Percentiles rank a stretch among this genome's conserved stretches.
These are phyloP conservation scores for Penicillium decumbens DNA, from an alignment of 2,329 filamentous ascomycete genomes.

Conservation along the genomic window DNA sequence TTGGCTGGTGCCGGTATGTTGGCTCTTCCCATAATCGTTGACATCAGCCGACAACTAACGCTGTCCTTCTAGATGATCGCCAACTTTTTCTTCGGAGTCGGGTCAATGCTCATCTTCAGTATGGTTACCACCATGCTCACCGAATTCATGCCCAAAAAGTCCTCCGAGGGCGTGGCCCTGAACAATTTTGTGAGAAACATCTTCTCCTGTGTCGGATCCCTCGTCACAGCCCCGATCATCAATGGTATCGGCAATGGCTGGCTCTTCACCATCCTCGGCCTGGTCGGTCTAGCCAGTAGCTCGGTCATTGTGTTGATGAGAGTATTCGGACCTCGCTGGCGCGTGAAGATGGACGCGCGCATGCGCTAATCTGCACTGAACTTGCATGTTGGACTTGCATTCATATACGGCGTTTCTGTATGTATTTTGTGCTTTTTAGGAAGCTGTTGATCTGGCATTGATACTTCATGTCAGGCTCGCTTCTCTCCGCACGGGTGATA, in stretches of 20 bases:
- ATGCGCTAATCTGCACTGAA: conserved; percentile 14
- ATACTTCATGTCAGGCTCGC: not conserved
- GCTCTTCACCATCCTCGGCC: conserved; percentile 62
- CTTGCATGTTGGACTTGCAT: not conserved
- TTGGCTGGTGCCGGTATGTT: conserved; percentile 55
- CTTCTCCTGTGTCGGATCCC: conserved; percentile 64
- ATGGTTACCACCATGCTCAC: conserved; percentile 76
- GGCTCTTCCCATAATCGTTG: not conserved
- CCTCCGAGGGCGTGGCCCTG: conserved; percentile 68
- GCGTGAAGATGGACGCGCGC: conserved; percentile 55
- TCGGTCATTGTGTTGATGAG: conserved; percentile 59
- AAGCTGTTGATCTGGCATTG: not conserved
- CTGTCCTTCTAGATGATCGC: conserved; percentile 48
- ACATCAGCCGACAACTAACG: not conserved
- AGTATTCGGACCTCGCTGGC: conserved; percentile 60
- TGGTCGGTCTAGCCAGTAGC: conserved; percentile 55
- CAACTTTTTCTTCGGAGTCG: conserved; percentile 69
- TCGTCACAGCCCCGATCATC: conserved; percentile 68
- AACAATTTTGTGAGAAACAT: conserved; percentile 81
- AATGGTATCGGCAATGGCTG: conserved; percentile 68
- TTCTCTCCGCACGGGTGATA: not conserved
- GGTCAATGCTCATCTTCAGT: conserved; percentile 73
- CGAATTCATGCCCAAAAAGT: conserved; percentile 70
- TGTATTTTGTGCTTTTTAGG: not conserved
- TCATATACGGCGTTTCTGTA: conserved; percentile 1